phyloP scores from a whole-genome alignment of 495 filamentous ascomycete genomes.

The Rostrohypoxylon terebratum region DNA sequence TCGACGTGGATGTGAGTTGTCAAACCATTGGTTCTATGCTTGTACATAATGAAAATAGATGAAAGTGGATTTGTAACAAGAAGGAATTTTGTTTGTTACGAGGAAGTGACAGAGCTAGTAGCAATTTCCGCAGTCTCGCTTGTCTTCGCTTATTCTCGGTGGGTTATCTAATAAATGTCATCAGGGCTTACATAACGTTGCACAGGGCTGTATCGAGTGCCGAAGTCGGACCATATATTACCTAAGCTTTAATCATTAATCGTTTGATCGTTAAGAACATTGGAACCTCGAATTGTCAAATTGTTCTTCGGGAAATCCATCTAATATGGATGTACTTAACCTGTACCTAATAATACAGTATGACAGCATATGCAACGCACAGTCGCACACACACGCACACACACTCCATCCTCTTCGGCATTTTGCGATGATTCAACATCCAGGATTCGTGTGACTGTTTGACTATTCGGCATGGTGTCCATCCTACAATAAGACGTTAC shows the following conservation, averaged over 20 bases:
- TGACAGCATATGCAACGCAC: neutral
- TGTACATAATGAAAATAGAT: constrained; percentile 17
- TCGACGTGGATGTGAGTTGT: constrained; percentile 5
- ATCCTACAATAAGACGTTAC: neutral
- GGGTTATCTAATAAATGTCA: constrained; percentile 13
- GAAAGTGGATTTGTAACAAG: constrained; percentile 10
- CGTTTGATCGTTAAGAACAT: too few relatives aligned
- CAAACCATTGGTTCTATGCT: constrained; percentile 19
- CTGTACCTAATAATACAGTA: neutral
- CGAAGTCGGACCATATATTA: constrained; percentile 35
- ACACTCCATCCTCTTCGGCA: neutral
- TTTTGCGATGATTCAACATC: neutral
- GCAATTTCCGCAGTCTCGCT: constrained; percentile 23
- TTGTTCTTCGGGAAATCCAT: too few relatives aligned
- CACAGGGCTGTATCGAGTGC: constrained; percentile 25
- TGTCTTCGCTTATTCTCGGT: constrained; percentile 13
- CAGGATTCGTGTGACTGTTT: neutral
- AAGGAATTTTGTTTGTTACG: constrained; percentile 1
- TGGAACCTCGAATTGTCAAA: neutral
- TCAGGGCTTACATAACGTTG: neutral
- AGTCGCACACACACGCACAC: neutral
- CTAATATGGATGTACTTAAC: too few relatives aligned
- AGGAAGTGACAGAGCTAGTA: constrained; percentile 9
- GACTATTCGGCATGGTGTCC: neutral
- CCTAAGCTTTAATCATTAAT: constrained; percentile 4